A percentile compares a stretch with the other conserved stretches of the same genome.
phyloP scores from a whole-genome alignment of 1,284 basidiomycete genomes.

The Malassezia obtusa region DNA sequence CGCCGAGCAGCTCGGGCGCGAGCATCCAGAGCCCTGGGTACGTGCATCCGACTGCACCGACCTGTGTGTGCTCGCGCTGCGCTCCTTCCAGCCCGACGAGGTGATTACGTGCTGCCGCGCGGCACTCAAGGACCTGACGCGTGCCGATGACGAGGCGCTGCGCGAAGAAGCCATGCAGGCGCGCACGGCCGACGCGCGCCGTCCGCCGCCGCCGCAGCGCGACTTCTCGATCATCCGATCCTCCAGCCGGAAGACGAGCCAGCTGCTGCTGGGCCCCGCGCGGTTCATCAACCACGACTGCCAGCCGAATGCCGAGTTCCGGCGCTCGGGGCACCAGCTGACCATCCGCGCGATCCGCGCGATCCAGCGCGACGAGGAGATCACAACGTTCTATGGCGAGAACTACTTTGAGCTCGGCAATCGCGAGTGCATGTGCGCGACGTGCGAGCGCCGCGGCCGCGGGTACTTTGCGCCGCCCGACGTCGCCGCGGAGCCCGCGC shows the following conservation, averaged over 20 bases:
- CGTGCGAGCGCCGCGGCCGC: slow-evolving; percentile 65
- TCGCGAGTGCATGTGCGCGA: slow-evolving; percentile 75
- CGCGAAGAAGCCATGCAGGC: slow-evolving; percentile 63
- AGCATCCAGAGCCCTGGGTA: neutral
- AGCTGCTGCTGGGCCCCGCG: slow-evolving; percentile 80
- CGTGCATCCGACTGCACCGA: slow-evolving; percentile 63
- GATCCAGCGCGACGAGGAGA: slow-evolving; percentile 71
- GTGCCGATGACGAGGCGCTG: slow-evolving; percentile 47
- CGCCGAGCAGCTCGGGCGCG: neutral
- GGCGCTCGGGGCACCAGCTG: slow-evolving; percentile 75
- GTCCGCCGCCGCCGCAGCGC: slow-evolving; percentile 56
- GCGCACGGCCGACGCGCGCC: slow-evolving; percentile 36
- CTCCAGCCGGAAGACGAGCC: slow-evolving; percentile 78
- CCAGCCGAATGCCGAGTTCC: slow-evolving; percentile 75
- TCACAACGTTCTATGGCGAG: slow-evolving; percentile 55
- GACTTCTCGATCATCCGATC: slow-evolving; percentile 88
- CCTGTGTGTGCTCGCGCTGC: slow-evolving; percentile 75
- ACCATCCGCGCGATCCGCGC: slow-evolving; percentile 73
- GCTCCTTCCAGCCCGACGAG: slow-evolving; percentile 59
- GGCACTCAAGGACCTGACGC: slow-evolving; percentile 46
- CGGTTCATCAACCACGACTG: slow-evolving; percentile 94
- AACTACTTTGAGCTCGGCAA: slow-evolving; percentile 71
- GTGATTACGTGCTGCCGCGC: slow-evolving; percentile 67
- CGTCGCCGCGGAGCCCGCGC: neutral
- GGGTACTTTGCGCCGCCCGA: slow-evolving; percentile 52